Evolutionary conservation across 169 alveolate species (phyloP).

Genomic region (Babesia bovis): DNA sequence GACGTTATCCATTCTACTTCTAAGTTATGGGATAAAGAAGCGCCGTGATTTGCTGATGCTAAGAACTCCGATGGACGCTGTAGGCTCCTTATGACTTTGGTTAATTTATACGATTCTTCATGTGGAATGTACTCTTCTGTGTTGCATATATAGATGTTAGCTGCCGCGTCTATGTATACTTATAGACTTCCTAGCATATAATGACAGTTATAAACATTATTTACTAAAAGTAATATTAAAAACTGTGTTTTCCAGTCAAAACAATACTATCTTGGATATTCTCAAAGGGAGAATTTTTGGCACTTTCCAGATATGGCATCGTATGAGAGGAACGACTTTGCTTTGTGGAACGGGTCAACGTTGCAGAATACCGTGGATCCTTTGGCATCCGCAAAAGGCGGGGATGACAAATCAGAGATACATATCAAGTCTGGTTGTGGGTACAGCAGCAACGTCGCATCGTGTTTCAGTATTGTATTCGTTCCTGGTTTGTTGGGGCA

Average conservation of each 20-base stretch:
- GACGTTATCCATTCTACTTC: conserved; percentile 35
- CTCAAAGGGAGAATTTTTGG: conserved; percentile 19
- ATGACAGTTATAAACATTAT: no score
- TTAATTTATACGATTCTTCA: no score
- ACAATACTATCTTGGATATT: no score
- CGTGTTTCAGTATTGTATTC: conserved; percentile 60
- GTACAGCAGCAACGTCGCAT: conserved; percentile 68
- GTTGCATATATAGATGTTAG: no score
- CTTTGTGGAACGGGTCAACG: conserved; percentile 20
- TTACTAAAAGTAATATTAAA: no score
- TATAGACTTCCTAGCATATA: neutral
- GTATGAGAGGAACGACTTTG: conserved; percentile 32
- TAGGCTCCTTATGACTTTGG: conserved; percentile 34
- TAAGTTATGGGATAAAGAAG: conserved; percentile 41
- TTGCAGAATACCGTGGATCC: conserved; percentile 19
- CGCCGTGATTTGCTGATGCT: conserved; percentile 6
- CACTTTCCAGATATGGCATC: conserved; percentile 26
- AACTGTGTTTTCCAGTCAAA: no score
- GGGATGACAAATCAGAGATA: conserved; percentile 35
- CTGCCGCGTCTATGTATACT: neutral
- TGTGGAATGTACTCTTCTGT: neutral
- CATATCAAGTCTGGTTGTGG: conserved; percentile 71
- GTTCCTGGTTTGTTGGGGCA: conserved; percentile 74
- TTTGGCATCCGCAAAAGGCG: conserved; percentile 21
- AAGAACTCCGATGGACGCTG: conserved; percentile 35